These are phyloP conservation scores for Curvularia hawaiiensis DNA, from an alignment of 2,329 filamentous ascomycete genomes.

Conservation along the genomic window DNA sequence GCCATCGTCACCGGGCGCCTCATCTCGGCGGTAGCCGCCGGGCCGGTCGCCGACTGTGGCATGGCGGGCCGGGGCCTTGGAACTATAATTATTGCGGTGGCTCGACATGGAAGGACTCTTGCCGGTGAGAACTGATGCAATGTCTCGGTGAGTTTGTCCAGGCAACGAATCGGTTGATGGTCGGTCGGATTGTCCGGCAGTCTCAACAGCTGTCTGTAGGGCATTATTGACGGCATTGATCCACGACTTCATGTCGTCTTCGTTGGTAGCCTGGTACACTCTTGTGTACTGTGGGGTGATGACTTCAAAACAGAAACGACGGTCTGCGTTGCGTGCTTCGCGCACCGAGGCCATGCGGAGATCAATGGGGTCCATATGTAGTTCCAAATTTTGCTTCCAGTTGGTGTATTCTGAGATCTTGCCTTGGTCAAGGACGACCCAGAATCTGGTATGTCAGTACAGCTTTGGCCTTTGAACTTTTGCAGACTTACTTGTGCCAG, in stretches of 20 bases:
- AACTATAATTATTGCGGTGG: conserved; percentile 56
- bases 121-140: conserved; percentile 89
- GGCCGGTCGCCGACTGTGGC: conserved; percentile 92
- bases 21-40: conserved; percentile 68
- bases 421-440: conserved; percentile 97
- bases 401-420: conserved; percentile 98
- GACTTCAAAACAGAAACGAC: conserved; percentile 96
- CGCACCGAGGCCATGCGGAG: conserved; percentile 95
- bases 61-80: conserved; percentile 73
- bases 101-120: conserved; percentile 79
- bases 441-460: conserved; percentile 69
- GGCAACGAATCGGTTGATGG: conserved; percentile 57
- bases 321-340: conserved; percentile 91
- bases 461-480: neutral
- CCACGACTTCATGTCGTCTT: conserved; percentile 98
- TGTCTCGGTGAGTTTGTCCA: conserved; percentile 74
- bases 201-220: conserved; percentile 91
- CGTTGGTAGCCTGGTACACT: conserved; percentile 96
- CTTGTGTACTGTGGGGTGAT: conserved; percentile 96
- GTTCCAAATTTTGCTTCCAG: conserved; percentile 95
- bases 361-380: conserved; percentile 98
- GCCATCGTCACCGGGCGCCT: conserved; percentile 78
- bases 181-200: conserved; percentile 62
- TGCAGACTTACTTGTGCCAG: conserved; percentile 86
- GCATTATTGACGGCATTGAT: conserved; percentile 97